phyloP scores from a whole-genome alignment of 371 early-diverging fungal genomes.

The Phascolomyces articulosus region DNA sequence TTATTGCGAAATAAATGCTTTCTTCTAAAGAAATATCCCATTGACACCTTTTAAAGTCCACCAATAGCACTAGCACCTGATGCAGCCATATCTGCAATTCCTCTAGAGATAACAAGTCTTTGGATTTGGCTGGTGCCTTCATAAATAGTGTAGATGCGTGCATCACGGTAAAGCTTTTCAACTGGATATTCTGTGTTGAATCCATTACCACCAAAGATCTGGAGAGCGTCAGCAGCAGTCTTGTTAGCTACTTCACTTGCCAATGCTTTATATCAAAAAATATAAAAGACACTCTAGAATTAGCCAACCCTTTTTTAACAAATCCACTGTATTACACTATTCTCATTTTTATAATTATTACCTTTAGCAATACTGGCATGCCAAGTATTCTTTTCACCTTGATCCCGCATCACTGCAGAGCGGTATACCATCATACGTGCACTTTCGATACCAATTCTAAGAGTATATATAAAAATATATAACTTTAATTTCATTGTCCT shows the following conservation, averaged over 20 bases:
- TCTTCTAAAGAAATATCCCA: no score
- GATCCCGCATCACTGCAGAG: constrained; percentile 86
- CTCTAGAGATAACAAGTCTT: constrained; percentile 85
- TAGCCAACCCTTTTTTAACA: no score
- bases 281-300: no score
- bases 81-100: constrained; percentile 62
- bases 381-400: constrained; percentile 88
- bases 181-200: constrained; percentile 89
- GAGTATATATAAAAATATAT: constrained; percentile 22
- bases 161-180: constrained; percentile 91
- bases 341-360: no score
- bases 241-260: constrained; percentile 96
- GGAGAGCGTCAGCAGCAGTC: constrained; percentile 94
- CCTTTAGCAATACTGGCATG: constrained; percentile 95
- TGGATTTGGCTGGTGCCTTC: constrained; percentile 97
- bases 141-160: constrained; percentile 96
- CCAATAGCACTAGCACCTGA: constrained; percentile 45
- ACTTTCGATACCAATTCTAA: constrained; percentile 81
- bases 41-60: constrained; percentile 34
- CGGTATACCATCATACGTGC: constrained; percentile 87
- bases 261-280: constrained; percentile 45
- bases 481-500: no score
- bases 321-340: no score
- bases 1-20: no score
- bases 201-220: constrained; percentile 97